Base-by-base conservation (phyloP, 805 yeast species). In the Candida chauliodis region DNA sequence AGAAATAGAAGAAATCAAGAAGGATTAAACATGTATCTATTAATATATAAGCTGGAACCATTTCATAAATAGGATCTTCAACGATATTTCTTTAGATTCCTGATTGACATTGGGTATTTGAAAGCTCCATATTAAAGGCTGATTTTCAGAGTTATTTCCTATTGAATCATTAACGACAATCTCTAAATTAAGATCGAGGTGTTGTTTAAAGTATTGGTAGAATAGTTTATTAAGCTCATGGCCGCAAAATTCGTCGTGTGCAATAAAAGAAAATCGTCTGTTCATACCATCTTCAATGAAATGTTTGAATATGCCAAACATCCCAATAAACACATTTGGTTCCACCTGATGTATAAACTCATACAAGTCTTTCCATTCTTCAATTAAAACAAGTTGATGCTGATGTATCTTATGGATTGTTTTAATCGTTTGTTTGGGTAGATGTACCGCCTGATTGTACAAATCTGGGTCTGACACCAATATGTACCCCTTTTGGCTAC, bases 1-100 rank as follows among this genome's bases (percentile, higher is more conserved):
- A 32, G 60, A 49, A 38, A 57, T 25, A 25, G 52, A 50, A 39
- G 55, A 42, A 30, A 53, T 50, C 35, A 49, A 36, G 10, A 33
- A 18, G 14, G 21, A 21, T 19, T 19, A 32, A 32, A n/a, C 36
- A 11, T 32, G 21, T 16, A 15, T 8, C 9, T 32, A 32, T 32
- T 31, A 4, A 23, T 7, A 5, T 17, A 25, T 25, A 5, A 38
- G 9, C 13, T 38, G 18, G 10, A 34, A 34, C 43, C 43, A 40
- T 35, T 35, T 40, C 17, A 35, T 32, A 28, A 40, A 35, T 18
- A 40, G 17, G 16, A 31, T n/a, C 23, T 11, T 22, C 20, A 35
- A 31, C 8, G 10, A 20, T 11, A 40, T 35, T 3, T 34, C 15
- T 6, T 15, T 11, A 20, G 6, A 4, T 24, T 17, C 16, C 16